A percentile compares a stretch with the other conserved stretches of the same genome.
Conservation (phyloP, 2,329 filamentous ascomycete species). For the Ceratocystis destructans region DNA sequence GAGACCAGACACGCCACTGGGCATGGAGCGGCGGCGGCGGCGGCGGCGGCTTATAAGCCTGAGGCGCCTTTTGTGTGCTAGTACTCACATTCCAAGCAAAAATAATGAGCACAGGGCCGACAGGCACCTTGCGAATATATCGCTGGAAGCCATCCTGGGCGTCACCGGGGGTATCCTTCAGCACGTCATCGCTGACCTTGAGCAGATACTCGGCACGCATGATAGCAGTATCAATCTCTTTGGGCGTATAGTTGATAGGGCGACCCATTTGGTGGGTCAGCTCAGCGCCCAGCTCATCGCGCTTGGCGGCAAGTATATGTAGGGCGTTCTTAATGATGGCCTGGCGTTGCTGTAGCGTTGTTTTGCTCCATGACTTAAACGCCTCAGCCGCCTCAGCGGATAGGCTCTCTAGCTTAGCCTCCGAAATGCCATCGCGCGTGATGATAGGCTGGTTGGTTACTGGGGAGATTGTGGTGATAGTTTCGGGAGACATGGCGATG, state of each 20-base stretch:
- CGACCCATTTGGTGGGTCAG: constrained; percentile 91
- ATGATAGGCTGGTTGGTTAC: constrained; percentile 75
- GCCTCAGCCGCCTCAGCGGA: constrained; percentile 58
- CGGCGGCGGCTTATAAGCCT: too few species aligned
- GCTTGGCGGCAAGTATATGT: constrained; percentile 51
- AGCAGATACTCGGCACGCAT: constrained; percentile 76
- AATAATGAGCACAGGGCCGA: constrained; percentile 76
- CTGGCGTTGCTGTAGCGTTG: constrained; percentile 60
- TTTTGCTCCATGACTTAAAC: constrained; percentile 64
- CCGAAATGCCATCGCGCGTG: constrained; percentile 60
- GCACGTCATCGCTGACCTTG: constrained; percentile 63
- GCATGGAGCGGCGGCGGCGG: neutral
- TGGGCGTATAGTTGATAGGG: constrained; percentile 73
- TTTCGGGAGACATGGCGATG: constrained; percentile 45
- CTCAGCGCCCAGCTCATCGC: constrained; percentile 71
- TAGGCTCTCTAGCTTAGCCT: constrained; percentile 56
- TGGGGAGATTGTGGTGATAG: constrained; percentile 71
- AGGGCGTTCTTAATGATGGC: constrained; percentile 70
- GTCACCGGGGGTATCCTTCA: constrained; percentile 72
- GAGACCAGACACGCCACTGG: neutral
- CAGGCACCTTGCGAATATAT: constrained; percentile 75
- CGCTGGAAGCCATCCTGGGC: constrained; percentile 77
- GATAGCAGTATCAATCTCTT: constrained; percentile 73
- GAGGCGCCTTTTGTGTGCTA: neutral
- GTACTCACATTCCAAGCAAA: constrained; percentile 87